These are phyloP conservation scores for Dryas alaskensis DNA, from an alignment of 306 rosid species.

Conservation along the genomic window DNA sequence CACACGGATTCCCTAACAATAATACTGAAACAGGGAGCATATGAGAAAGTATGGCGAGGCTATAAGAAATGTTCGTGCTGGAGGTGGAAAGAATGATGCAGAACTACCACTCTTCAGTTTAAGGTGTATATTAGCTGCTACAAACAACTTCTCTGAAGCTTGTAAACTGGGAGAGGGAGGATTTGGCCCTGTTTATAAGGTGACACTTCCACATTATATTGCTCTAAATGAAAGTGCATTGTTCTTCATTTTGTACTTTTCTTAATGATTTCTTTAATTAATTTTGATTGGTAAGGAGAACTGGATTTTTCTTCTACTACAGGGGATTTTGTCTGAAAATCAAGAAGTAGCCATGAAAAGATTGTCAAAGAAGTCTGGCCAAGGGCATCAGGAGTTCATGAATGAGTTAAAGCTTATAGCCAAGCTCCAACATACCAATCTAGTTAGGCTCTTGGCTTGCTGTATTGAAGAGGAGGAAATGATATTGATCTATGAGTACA, in stretches of 20 bases:
- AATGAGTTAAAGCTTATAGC: conserved; percentile 43
- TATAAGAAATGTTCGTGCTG: conserved; percentile 26
- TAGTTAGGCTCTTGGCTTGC: conserved; percentile 44
- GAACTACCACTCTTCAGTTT: conserved; percentile 39
- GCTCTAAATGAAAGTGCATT: background rate
- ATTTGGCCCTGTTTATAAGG: conserved; percentile 57
- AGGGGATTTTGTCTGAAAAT: conserved; percentile 38
- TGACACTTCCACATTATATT: background rate
- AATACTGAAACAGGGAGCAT: background rate
- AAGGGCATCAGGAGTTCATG: conserved; percentile 45
- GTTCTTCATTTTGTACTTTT: background rate
- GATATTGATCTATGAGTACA: conserved; percentile 47
- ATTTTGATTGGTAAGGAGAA: background rate
- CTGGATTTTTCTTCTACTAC: background rate
- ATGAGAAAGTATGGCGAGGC: conserved; percentile 1
- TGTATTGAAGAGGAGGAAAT: conserved; percentile 38
- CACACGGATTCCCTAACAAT: background rate
- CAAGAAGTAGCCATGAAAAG: conserved; percentile 46
- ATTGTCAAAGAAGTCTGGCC: conserved; percentile 35
- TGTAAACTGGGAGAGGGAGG: conserved; percentile 59
- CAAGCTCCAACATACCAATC: conserved; percentile 46
- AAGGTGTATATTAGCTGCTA: conserved; percentile 31
- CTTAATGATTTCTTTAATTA: background rate
- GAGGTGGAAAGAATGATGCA: conserved; percentile 27
- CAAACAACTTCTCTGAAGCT: conserved; percentile 44